These are phyloP conservation scores for Madurella fahalii DNA, from an alignment of 2,329 filamentous ascomycete species.

Conservation along the genomic window DNA sequence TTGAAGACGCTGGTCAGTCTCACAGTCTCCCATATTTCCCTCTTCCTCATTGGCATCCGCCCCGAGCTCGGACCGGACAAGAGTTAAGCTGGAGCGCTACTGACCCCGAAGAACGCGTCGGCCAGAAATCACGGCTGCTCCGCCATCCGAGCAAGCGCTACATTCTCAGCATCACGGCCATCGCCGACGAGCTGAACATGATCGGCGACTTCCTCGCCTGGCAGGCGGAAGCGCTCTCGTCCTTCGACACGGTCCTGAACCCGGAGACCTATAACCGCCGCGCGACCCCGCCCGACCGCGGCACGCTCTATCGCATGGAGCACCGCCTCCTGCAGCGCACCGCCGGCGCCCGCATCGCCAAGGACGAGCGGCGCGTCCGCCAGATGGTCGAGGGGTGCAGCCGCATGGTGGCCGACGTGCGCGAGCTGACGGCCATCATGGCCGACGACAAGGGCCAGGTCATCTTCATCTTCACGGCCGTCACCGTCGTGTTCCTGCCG, in stretches of 20 bases:
- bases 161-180: background rate
- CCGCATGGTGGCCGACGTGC: background rate
- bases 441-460: background rate
- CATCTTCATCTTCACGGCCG: background rate
- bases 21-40: background rate
- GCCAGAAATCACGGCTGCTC: background rate
- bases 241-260: background rate
- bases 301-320: too few species aligned
- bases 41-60: too few species aligned
- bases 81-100: too few species aligned
- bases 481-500: background rate
- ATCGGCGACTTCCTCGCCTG: background rate
- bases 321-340: too few species aligned
- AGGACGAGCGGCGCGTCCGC: too few species aligned
- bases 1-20: too few species aligned
- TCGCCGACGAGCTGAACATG: background rate
- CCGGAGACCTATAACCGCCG: too few species aligned
- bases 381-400: background rate
- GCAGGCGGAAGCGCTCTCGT: background rate
- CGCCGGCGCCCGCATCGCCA: too few species aligned
- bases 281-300: too few species aligned
- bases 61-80: too few species aligned
- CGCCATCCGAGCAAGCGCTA: background rate
- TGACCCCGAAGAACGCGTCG: background rate
- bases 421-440: slow-evolving; percentile 2